These are phyloP conservation scores for Trichoderma semiorbis DNA, from an alignment of 2,329 filamentous ascomycete genomes.

Conservation along the genomic window DNA sequence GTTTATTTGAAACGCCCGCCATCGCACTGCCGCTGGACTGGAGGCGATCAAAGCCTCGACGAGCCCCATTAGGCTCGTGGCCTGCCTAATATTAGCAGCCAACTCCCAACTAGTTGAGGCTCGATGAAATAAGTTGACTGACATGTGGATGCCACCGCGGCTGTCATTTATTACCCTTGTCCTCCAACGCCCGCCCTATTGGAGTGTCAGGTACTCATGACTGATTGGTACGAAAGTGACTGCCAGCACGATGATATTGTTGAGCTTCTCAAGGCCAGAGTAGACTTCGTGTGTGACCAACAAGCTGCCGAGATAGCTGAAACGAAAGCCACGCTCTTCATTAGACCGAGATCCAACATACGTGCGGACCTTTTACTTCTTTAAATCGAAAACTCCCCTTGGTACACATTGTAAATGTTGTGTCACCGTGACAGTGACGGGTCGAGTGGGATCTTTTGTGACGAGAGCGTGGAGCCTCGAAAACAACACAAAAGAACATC, in stretches of 20 bases:
- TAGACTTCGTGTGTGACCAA: not conserved
- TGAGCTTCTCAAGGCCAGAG: not conserved
- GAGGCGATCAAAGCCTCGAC: not conserved
- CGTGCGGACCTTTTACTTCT: not conserved
- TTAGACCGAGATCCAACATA: not conserved
- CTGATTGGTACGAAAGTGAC: not conserved
- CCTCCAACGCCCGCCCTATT: not conserved
- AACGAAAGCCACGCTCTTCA: not conserved
- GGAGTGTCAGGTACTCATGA: too few relatives aligned
- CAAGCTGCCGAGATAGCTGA: not conserved
- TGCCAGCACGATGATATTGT: not conserved
- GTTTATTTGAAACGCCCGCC: not conserved
- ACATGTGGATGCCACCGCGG: not conserved
- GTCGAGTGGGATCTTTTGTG: not conserved
- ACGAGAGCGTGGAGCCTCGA: not conserved
- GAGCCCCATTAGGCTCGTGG: not conserved
- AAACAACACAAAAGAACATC: not conserved
- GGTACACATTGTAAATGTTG: not conserved
- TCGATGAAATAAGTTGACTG: not conserved
- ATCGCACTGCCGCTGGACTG: not conserved
- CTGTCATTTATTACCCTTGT: not conserved
- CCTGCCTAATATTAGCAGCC: not conserved
- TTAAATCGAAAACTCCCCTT: not conserved
- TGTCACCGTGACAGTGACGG: slow-evolving; percentile 5
- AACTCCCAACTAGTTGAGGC: not conserved